A percentile compares a stretch with the other conserved stretches of the same genome.
phyloP scores from a whole-genome alignment of 495 filamentous ascomycete species.

The Lepraria neglecta region DNA sequence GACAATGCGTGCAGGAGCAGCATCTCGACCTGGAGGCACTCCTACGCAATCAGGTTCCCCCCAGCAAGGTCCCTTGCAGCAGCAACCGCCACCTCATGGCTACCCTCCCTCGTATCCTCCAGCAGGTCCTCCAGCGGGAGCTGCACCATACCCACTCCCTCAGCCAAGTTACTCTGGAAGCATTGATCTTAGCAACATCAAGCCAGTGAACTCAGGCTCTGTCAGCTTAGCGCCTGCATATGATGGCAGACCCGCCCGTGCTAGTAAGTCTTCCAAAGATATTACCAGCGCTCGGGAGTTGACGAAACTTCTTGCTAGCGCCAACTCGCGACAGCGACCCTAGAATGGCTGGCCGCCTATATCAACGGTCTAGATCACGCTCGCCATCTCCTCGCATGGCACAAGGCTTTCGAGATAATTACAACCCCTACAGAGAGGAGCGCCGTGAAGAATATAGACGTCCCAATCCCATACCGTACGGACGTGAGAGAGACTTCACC shows the following conservation, averaged over 20 bases:
- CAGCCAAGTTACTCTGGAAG: conserved; percentile 62
- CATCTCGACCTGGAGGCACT: conserved; percentile 20
- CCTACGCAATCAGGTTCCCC: conserved; percentile 36
- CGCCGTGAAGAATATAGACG: conserved; percentile 56
- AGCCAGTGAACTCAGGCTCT: conserved; percentile 64
- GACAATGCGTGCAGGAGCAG: neutral
- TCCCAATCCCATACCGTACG: conserved; percentile 46
- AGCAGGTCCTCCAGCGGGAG: conserved; percentile 38
- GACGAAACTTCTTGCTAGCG: conserved; percentile 14
- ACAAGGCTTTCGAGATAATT: conserved; percentile 61
- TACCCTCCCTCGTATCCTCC: conserved; percentile 31
- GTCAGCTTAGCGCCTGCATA: conserved; percentile 64
- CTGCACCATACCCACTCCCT: conserved; percentile 41
- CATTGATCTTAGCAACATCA: conserved; percentile 68
- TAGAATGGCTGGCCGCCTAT: conserved; percentile 41
- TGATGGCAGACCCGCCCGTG: too few relatives aligned
- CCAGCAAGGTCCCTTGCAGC: conserved; percentile 30
- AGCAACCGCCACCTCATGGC: conserved; percentile 31
- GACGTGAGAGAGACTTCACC: conserved; percentile 58
- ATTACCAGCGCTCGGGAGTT: conserved; percentile 29
- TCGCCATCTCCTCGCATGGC: conserved; percentile 56
- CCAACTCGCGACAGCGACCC: conserved; percentile 36
- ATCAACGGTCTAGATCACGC: conserved; percentile 56
- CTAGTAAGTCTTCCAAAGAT: too few relatives aligned
- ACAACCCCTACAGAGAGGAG: conserved; percentile 72